A percentile compares a stretch with the other conserved stretches of the same genome.
Evolutionary conservation across 257 asterid species (phyloP).

Genomic region (Lavandula angustifolia): DNA sequence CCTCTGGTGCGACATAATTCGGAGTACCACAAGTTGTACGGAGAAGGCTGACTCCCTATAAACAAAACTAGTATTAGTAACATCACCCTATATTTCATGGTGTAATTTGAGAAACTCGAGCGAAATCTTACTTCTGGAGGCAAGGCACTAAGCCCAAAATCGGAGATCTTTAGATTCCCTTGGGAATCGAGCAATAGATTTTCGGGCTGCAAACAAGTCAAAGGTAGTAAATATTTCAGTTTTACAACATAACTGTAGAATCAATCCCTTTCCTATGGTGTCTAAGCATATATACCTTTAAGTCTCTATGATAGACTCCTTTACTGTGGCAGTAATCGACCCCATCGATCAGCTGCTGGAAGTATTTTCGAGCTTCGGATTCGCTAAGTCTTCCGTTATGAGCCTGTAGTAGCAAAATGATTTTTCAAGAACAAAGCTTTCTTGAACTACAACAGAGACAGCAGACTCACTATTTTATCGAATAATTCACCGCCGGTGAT

Average conservation of each 20-base stretch:
- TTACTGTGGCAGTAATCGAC: constrained; percentile 94
- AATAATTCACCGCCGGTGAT: constrained; percentile 98
- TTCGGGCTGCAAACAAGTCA: constrained; percentile 78
- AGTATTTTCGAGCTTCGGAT: constrained; percentile 90
- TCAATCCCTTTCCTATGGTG: background rate
- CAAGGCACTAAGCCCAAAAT: constrained; percentile 94
- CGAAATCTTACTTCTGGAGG: constrained; percentile 71
- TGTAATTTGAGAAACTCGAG: background rate
- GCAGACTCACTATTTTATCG: constrained; percentile 87
- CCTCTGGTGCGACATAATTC: constrained; percentile 99
- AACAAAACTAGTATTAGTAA: constrained; percentile 29
- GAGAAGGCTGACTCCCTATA: constrained; percentile 83
- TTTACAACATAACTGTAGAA: constrained; percentile 8
- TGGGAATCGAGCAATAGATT: constrained; percentile 90
- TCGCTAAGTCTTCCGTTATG: constrained; percentile 95
- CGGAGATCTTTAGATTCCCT: constrained; percentile 93
- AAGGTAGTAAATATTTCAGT: constrained; percentile 28
- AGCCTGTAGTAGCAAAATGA: constrained; percentile 47
- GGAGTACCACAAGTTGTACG: constrained; percentile 99
- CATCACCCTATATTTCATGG: constrained; percentile 19
- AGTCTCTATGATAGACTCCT: constrained; percentile 95
- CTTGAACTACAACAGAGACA: constrained; percentile 18
- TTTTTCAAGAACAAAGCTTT: constrained; percentile 22
- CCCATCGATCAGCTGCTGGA: constrained; percentile 97
- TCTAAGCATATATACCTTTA: constrained; percentile 61